Base-by-base conservation (phyloP, 2,329 filamentous ascomycete species). In the Ramularia collo-cygni region DNA sequence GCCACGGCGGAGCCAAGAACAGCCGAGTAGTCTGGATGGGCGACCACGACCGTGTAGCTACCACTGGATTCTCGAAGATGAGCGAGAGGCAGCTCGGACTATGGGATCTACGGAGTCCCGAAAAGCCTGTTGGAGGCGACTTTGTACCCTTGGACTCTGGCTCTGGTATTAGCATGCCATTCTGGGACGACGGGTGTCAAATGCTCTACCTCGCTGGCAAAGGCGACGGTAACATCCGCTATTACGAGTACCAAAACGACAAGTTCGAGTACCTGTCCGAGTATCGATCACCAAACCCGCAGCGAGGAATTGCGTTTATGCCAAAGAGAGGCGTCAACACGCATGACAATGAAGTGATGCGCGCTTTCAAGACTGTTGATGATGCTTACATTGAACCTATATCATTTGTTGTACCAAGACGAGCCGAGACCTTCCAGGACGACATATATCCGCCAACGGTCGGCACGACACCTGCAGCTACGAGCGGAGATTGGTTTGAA, bases 181-280 rank as follows among this genome's bases (percentile, higher is more conserved):
- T 98, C 77, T 98, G 92, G 92, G 92, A 98, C 62, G 90, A 96
- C 46, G 87, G 89, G 46, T 95, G 86, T 37, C 88, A 92, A 68
- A 93, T 87, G 63, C 72, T 98, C 59, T 98, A 95, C 67, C 76
- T 98, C 60, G 92, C 92, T 57, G 92, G 92, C 62, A 96, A 96
- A 72, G 92, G 90, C 65, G 92, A 98, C 61, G 92, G 92, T 59
- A 98, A 98, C 67, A 98, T 98, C 60, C 89, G 92, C 50, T 98
- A 98, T 74, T 98, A 85, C 64, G 92, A 98, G 67, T 94, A 93
- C 60, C 85, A 93, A 62, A 94, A 96, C 67, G 90, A 96, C 74
- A 95, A 95, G 67, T 95, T 98, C 61, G 90, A 98, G 67, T 95
- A 85, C 66, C 71, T 98, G 39, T 93, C 88, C 48, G 90, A 96